phyloP scores from a whole-genome alignment of 306 rosid genomes.

The Aeschynomene evenia region DNA sequence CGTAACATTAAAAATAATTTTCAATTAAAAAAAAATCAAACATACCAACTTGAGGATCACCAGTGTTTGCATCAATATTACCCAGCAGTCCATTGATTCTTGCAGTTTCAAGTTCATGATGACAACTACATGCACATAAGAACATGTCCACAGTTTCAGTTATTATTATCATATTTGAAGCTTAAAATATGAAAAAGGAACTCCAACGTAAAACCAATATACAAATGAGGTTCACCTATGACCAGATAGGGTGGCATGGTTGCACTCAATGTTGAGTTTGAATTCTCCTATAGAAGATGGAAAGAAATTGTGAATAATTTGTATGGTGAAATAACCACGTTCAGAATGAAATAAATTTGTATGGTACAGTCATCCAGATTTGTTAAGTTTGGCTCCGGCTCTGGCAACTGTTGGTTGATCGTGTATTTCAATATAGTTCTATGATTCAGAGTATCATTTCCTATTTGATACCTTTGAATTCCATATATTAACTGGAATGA shows the following conservation, averaged over 20 bases:
- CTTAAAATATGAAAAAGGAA: slow-evolving; percentile 13
- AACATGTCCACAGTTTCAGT: slow-evolving; percentile 3
- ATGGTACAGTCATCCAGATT: not conserved
- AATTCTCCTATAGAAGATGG: slow-evolving; percentile 70
- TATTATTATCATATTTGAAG: slow-evolving; percentile 1
- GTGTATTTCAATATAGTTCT: too few relatives aligned
- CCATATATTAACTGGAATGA: not conserved
- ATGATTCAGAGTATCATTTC: too few relatives aligned
- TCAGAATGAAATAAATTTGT: slow-evolving; percentile 12
- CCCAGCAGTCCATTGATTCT: slow-evolving; percentile 86
- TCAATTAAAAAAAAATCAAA: not conserved
- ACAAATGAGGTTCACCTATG: slow-evolving; percentile 62
- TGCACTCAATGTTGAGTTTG: slow-evolving; percentile 94
- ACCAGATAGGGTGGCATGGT: slow-evolving; percentile 96
- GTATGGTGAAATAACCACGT: not conserved
- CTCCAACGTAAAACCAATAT: not conserved
- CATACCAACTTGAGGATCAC: slow-evolving; percentile 97
- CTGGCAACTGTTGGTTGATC: too few relatives aligned
- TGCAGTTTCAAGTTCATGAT: slow-evolving; percentile 97
- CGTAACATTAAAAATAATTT: not conserved
- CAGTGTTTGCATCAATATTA: slow-evolving; percentile 90
- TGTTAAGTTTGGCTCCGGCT: not conserved
- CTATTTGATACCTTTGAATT: too few relatives aligned
- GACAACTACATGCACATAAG: slow-evolving; percentile 49
- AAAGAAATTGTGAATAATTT: not conserved